Evolutionary conservation across 192 early-diverging fungal species (phyloP).

Genomic region (Entomortierella chlamydospora): DNA sequence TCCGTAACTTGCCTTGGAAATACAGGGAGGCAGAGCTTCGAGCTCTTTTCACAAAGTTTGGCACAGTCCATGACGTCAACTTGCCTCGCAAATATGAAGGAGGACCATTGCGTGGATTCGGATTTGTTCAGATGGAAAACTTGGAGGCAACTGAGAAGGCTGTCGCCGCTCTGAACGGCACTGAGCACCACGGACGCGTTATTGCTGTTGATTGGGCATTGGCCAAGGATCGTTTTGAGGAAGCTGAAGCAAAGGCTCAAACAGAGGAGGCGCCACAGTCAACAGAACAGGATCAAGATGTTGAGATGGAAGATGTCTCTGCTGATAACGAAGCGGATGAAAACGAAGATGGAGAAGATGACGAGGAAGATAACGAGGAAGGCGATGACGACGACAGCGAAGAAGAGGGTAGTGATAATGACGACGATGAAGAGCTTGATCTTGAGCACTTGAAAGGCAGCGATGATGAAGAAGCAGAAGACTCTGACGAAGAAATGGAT

Average conservation of each 20-base stretch:
- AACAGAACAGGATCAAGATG: conserved; percentile 54
- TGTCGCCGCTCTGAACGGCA: conserved; percentile 77
- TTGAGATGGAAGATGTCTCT: conserved; percentile 48
- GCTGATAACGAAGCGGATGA: conserved; percentile 55
- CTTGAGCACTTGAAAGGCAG: conserved; percentile 48
- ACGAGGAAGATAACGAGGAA: conserved; percentile 64
- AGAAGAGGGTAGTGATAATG: conserved; percentile 27
- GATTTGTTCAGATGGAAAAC: conserved; percentile 88
- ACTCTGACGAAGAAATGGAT: conserved; percentile 38
- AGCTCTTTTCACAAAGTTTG: conserved; percentile 72
- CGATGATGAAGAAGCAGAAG: conserved; percentile 54
- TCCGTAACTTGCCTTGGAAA: conserved; percentile 89
- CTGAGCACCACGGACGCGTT: conserved; percentile 73
- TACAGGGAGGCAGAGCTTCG: conserved; percentile 73
- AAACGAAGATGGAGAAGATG: conserved; percentile 50
- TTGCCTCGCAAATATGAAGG: conserved; percentile 80
- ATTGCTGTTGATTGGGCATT: conserved; percentile 90
- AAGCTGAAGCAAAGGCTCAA: conserved; percentile 66
- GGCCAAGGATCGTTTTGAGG: conserved; percentile 77
- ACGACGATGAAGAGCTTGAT: conserved; percentile 53
- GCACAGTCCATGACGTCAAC: conserved; percentile 76
- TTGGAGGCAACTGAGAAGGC: conserved; percentile 77
- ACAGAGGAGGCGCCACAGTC: conserved; percentile 48
- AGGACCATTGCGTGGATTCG: conserved; percentile 88
- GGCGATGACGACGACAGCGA: conserved; percentile 41